Conservation (phyloP, 2,329 filamentous ascomycete species). For the Aspergillus novoparasiticus region DNA sequence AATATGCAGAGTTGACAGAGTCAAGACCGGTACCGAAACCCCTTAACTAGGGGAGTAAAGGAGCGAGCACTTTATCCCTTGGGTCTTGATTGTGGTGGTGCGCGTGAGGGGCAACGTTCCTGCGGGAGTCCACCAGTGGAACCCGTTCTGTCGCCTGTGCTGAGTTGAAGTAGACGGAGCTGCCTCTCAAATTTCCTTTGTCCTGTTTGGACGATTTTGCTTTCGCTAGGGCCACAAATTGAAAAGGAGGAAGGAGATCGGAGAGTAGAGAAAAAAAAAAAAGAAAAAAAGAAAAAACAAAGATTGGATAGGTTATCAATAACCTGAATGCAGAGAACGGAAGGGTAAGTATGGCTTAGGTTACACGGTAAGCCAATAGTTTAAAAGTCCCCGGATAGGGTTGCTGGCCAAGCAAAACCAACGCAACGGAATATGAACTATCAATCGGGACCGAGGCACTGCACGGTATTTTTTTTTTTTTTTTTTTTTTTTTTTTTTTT, state of each 20-base stretch:
- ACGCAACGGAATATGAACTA: background rate
- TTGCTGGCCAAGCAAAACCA: slow-evolving; percentile 10
- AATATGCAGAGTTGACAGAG: slow-evolving; percentile 18
- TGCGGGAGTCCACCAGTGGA: slow-evolving; percentile 14
- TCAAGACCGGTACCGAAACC: slow-evolving; percentile 1
- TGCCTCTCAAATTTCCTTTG: background rate
- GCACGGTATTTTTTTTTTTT: background rate
- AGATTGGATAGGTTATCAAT: background rate
- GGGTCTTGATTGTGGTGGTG: slow-evolving; percentile 6
- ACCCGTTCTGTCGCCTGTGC: slow-evolving; percentile 9
- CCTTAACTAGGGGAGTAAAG: slow-evolving; percentile 19
- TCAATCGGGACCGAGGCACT: background rate
- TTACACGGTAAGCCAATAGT: slow-evolving; percentile 10
- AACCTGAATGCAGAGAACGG: background rate
- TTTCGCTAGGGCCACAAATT: background rate
- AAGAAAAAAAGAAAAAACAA: background rate
- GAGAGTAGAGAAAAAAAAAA: background rate
- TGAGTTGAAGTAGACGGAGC: background rate
- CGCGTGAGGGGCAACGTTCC: slow-evolving; percentile 20
- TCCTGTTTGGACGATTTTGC: background rate
- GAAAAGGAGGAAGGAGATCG: background rate
- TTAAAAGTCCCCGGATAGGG: slow-evolving; percentile 1
- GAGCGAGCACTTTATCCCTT: slow-evolving; percentile 21
- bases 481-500: background rate
- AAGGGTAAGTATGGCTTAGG: slow-evolving; percentile 3